Evolutionary conservation across 345 rosid genomes (phyloP).

Genomic region (Clarkia xantiana): DNA sequence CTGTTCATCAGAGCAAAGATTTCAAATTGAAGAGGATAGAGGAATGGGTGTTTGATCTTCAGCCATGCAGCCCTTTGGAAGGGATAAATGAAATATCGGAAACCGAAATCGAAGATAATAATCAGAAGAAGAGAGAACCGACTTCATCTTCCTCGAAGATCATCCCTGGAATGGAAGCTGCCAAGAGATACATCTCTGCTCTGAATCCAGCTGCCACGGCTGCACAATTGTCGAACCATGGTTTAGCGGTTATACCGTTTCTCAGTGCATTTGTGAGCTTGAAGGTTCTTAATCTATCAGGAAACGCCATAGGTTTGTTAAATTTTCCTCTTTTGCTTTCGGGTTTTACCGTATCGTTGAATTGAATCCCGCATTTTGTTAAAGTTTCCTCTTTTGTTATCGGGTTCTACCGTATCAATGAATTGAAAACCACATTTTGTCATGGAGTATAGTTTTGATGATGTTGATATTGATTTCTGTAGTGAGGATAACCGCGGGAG

Average conservation of each 20-base stretch:
- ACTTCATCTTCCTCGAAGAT: conserved; percentile 21
- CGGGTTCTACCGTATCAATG: not conserved
- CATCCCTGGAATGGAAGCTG: conserved; percentile 64
- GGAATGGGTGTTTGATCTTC: conserved; percentile 81
- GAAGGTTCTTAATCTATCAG: conserved; percentile 79
- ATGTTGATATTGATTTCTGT: not conserved
- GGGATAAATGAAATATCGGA: conserved; percentile 29
- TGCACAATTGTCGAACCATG: conserved; percentile 68
- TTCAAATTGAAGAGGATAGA: conserved; percentile 62
- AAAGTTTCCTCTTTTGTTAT: not conserved
- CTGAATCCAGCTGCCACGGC: conserved; percentile 51
- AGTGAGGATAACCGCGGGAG: conserved; percentile 77
- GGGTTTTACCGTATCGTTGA: no score
- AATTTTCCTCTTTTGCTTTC: no score
- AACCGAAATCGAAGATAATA: conserved; percentile 5
- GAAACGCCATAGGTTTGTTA: conserved; percentile 68
- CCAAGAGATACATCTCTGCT: conserved; percentile 60
- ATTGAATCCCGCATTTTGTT: no score
- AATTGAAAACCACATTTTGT: no score
- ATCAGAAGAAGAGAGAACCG: conserved; percentile 22
- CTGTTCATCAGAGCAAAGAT: conserved; percentile 25
- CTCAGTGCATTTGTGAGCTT: conserved; percentile 61
- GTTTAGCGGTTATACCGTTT: conserved; percentile 60
- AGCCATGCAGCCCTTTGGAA: conserved; percentile 39
- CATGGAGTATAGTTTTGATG: no score